These are phyloP conservation scores for Diplodia seriata DNA, from an alignment of 2,329 filamentous ascomycete species.

Conservation along the genomic window DNA sequence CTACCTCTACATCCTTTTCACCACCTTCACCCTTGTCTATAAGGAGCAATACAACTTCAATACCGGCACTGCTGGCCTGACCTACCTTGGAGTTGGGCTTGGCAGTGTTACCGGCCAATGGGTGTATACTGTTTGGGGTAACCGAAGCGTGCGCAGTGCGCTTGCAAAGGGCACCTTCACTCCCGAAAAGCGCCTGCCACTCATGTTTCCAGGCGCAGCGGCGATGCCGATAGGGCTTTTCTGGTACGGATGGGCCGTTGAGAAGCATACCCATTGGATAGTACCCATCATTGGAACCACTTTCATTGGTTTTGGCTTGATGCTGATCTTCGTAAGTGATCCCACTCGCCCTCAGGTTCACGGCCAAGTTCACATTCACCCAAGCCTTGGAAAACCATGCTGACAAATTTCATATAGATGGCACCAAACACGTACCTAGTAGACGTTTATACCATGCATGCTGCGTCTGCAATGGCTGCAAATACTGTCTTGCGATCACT, in stretches of 20 bases:
- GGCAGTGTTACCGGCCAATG: slow-evolving; percentile 49
- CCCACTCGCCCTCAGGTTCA: slow-evolving; percentile 38
- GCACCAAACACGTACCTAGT: slow-evolving; percentile 50
- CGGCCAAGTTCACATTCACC: neutral
- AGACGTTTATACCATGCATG: slow-evolving; percentile 51
- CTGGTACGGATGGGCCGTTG: slow-evolving; percentile 48
- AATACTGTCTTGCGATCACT: slow-evolving; percentile 49
- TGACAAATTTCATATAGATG: slow-evolving; percentile 38
- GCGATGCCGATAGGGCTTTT: slow-evolving; percentile 47
- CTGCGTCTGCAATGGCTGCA: slow-evolving; percentile 52
- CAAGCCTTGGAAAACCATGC: neutral
- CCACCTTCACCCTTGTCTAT: slow-evolving; percentile 54
- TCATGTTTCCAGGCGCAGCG: slow-evolving; percentile 45
- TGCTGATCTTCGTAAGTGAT: slow-evolving; percentile 43
- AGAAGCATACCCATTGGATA: slow-evolving; percentile 46
- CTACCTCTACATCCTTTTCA: slow-evolving; percentile 56
- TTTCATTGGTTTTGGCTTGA: slow-evolving; percentile 45
- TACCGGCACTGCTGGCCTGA: slow-evolving; percentile 48
- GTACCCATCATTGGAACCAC: slow-evolving; percentile 46
- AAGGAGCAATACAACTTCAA: slow-evolving; percentile 50
- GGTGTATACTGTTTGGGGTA: slow-evolving; percentile 43
- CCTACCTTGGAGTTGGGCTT: slow-evolving; percentile 52
- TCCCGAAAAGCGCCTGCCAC: slow-evolving; percentile 46
- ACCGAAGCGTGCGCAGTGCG: slow-evolving; percentile 43
- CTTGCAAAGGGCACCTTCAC: slow-evolving; percentile 43